These are phyloP conservation scores for Posidonia australis DNA, from an alignment of 106 monocot genomes.

Conservation along the genomic window DNA sequence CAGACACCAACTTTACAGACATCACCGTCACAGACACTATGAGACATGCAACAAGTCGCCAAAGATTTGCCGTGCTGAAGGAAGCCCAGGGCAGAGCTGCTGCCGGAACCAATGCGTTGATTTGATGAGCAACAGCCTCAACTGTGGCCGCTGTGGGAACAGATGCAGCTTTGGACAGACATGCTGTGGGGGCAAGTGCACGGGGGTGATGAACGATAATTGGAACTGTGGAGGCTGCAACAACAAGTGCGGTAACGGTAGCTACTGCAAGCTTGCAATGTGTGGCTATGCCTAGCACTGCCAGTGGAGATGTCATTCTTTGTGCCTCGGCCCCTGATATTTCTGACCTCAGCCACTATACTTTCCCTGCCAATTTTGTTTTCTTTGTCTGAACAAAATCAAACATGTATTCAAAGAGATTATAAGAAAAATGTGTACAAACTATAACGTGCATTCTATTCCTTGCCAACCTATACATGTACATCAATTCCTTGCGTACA, in stretches of 20 bases:
- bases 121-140: constrained; percentile 17
- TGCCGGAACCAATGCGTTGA: constrained; percentile 24
- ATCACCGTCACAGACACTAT: neutral
- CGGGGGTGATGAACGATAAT: neutral
- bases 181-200: constrained; percentile 1
- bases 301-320: neutral
- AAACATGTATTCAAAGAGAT: neutral
- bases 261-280: constrained; percentile 16
- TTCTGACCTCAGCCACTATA: neutral
- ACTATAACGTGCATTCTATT: neutral
- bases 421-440: neutral
- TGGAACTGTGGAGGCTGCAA: constrained; percentile 23
- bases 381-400: neutral
- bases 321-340: neutral
- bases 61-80: constrained; percentile 4
- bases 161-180: constrained; percentile 5
- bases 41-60: constrained; percentile 25
- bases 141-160: constrained; percentile 28
- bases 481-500: neutral
- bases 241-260: constrained; percentile 10
- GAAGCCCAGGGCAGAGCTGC: constrained; percentile 24
- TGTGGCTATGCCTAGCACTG: constrained; percentile 20
- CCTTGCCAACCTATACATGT: neutral
- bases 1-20: neutral
- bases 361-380: neutral